phyloP scores from a whole-genome alignment of 179 eudicot species.

The Beta corolliflora region DNA sequence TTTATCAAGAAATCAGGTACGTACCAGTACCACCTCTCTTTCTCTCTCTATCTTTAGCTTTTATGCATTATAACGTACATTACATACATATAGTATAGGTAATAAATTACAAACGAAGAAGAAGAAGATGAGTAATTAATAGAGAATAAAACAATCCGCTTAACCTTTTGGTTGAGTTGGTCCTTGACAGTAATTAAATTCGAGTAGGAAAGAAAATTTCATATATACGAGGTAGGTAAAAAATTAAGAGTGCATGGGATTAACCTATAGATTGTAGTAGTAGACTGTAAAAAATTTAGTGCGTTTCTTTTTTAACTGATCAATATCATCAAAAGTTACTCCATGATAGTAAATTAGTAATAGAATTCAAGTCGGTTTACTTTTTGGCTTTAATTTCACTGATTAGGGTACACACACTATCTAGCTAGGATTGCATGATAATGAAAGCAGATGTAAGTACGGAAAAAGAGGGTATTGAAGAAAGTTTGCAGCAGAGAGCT shows the following conservation, averaged over 20 bases:
- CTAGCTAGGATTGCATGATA: neutral
- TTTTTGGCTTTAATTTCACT: slow-evolving; percentile 7
- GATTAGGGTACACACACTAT: neutral
- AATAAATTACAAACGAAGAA: too few species aligned
- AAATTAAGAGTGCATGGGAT: neutral
- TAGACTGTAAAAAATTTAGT: neutral
- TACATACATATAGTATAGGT: neutral
- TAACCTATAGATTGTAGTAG: slow-evolving; percentile 14
- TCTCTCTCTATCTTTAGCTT: neutral
- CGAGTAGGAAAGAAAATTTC: neutral
- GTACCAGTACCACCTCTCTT: neutral
- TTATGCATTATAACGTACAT: neutral
- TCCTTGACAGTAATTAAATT: neutral
- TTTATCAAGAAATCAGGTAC: slow-evolving; percentile 47
- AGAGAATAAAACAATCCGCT: too few species aligned
- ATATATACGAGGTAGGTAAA: too few species aligned
- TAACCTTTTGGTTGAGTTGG: too few species aligned
- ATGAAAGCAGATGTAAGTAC: slow-evolving; percentile 13
- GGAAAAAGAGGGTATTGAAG: slow-evolving; percentile 5
- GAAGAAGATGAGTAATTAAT: neutral
- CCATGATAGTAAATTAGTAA: too few species aligned
- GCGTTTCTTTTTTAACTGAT: neutral
- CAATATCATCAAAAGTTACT: neutral
- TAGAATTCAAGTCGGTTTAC: neutral
- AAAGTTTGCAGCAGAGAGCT: slow-evolving; percentile 16